Evolutionary conservation across 805 yeast genomes (phyloP).

Genomic region (Starmerella bombicola): DNA sequence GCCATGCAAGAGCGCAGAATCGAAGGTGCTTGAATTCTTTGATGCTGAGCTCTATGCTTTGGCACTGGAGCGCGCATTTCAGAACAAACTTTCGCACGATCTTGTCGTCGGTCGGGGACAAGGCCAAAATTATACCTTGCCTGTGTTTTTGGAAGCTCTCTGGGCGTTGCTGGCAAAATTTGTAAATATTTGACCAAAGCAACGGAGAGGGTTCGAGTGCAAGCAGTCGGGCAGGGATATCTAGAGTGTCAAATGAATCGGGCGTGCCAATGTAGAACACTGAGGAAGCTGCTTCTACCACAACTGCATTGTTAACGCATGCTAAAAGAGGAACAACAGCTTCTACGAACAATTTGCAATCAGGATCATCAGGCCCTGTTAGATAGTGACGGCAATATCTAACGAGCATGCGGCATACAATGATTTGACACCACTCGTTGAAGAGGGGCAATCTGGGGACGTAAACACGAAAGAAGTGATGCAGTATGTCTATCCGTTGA

Average conservation of each 20-base stretch:
- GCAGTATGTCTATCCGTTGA: slow-evolving; percentile 51
- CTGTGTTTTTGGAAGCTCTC: slow-evolving; percentile 28
- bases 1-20: slow-evolving; percentile 11
- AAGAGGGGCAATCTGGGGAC: slow-evolving; percentile 40
- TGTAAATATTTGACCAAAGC: slow-evolving; percentile 39
- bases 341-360: slow-evolving; percentile 43
- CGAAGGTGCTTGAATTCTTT: slow-evolving; percentile 42
- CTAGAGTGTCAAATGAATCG: slow-evolving; percentile 36
- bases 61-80: slow-evolving; percentile 24
- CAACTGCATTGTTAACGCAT: slow-evolving; percentile 46
- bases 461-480: slow-evolving; percentile 51
- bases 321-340: slow-evolving; percentile 38
- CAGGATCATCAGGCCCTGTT: slow-evolving; percentile 45
- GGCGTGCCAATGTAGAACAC: slow-evolving; percentile 49
- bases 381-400: slow-evolving; percentile 54
- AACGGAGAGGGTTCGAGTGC: slow-evolving; percentile 32
- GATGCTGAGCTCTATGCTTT: slow-evolving; percentile 29
- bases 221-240: slow-evolving; percentile 40
- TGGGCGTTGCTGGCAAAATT: slow-evolving; percentile 29
- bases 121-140: slow-evolving; percentile 32
- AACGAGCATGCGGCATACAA: slow-evolving; percentile 48
- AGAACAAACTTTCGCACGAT: slow-evolving; percentile 43
- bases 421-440: slow-evolving; percentile 62
- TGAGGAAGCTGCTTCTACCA: slow-evolving; percentile 48
- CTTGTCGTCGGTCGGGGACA: slow-evolving; percentile 43